Percentiles rank a stretch among this genome's conserved stretches.
phyloP scores from a whole-genome alignment of 352 stramenopile species.

The Globisporangium acanthophoron region DNA sequence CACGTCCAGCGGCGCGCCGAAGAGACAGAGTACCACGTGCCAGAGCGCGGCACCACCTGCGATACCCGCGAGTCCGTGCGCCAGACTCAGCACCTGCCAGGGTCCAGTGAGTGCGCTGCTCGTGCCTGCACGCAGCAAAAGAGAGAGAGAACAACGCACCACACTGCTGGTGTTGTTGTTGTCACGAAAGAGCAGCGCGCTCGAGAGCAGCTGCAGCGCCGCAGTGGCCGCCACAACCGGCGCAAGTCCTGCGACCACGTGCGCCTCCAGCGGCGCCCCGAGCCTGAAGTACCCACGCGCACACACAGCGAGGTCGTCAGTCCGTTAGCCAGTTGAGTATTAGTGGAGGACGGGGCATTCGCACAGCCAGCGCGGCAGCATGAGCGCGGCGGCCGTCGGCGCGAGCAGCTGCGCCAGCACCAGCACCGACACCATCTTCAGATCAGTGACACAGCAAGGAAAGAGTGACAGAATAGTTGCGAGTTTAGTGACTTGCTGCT shows the following conservation, averaged over 20 bases:
- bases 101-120: not conserved
- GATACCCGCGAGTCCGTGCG: slow-evolving; percentile 24
- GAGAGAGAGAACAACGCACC: not conserved
- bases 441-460: not conserved
- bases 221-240: slow-evolving; percentile 30
- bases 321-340: not conserved
- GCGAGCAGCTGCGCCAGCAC: slow-evolving; percentile 19
- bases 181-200: slow-evolving; percentile 19
- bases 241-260: slow-evolving; percentile 34
- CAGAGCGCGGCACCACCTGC: slow-evolving; percentile 33
- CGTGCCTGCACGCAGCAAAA: not conserved
- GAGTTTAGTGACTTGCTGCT: too few species aligned
- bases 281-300: slow-evolving; percentile 1
- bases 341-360: not conserved
- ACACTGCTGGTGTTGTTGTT: not conserved
- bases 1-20: slow-evolving; percentile 64
- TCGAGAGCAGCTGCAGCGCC: slow-evolving; percentile 21
- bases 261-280: slow-evolving; percentile 36
- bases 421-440: not conserved
- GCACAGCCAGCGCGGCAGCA: slow-evolving; percentile 24
- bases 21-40: slow-evolving; percentile 63
- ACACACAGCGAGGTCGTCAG: not conserved
- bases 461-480: not conserved
- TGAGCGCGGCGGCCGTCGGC: slow-evolving; percentile 11
- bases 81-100: slow-evolving; percentile 7